These are phyloP conservation scores for Irineochytrium annulatum DNA, from an alignment of 192 early-diverging fungal genomes.

Conservation along the genomic window DNA sequence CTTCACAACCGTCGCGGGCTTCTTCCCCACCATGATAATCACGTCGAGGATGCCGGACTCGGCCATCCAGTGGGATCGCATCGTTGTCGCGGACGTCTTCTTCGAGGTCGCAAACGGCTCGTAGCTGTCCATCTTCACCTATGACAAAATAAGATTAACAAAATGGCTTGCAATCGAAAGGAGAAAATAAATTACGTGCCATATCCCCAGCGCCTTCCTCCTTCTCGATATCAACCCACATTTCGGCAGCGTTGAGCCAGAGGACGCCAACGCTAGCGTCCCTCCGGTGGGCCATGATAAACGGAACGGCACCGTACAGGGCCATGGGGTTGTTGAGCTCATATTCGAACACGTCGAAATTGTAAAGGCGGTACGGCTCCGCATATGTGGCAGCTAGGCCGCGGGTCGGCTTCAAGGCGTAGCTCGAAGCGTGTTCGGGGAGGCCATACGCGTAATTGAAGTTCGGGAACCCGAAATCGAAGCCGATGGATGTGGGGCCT, in stretches of 20 bases:
- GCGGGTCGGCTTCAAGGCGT: constrained; percentile 84
- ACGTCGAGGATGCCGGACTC: constrained; percentile 90
- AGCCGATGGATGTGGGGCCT: constrained; percentile 89
- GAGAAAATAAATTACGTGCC: constrained; percentile 19
- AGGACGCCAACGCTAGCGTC: constrained; percentile 62
- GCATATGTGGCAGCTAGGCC: constrained; percentile 57
- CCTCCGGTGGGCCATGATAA: constrained; percentile 86
- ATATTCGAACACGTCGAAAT: constrained; percentile 98
- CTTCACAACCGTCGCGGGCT: constrained; percentile 59
- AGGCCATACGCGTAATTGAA: constrained; percentile 90
- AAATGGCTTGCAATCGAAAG: too few species aligned
- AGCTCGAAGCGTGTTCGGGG: constrained; percentile 86
- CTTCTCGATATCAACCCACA: constrained; percentile 95
- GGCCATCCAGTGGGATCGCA: constrained; percentile 78
- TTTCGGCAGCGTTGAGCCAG: constrained; percentile 94
- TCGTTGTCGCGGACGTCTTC: constrained; percentile 51
- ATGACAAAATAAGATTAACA: too few species aligned
- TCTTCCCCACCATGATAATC: constrained; percentile 76
- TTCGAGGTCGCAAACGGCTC: constrained; percentile 12
- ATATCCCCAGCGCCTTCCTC: constrained; percentile 32
- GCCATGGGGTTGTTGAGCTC: constrained; percentile 92
- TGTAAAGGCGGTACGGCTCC: constrained; percentile 95
- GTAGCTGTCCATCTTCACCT: too few species aligned
- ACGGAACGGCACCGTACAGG: constrained; percentile 91
- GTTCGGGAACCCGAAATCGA: constrained; percentile 88